Evolutionary conservation across 2,329 filamentous ascomycete species (phyloP), one percentile per base, ranked within the genome.

Genomic region (Tolypocladium ophioglossoides): DNA sequence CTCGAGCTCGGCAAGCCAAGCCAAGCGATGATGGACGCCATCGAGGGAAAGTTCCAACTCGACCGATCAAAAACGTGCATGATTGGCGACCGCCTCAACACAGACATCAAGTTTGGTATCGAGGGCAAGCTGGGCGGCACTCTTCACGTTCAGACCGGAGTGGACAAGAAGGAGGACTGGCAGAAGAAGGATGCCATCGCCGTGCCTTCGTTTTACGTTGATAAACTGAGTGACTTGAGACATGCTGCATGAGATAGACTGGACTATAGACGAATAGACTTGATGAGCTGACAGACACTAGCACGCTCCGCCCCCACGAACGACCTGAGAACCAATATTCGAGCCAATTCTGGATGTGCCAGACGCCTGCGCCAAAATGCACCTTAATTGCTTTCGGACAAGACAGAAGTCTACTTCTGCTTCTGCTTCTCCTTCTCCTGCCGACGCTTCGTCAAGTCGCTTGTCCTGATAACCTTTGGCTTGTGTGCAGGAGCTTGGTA

Each of bases 21-120:
- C 68, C 91, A 96, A 74, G 92, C 92, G 4, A 99, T 99, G 94
- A 96, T 99, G 92, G 92, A 97, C 69, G 91, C 94, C 3, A 87
- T 99, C 55, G 92, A 97, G 75, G 92, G 92, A 55, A 96, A 95
- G 71, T 96, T 97, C 70, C 79, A 87, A 61, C 86, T 99, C 53
- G 85, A 97, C 68, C 82, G 91, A 39, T 82, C 78, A 56, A 84
- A 84, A 62, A 89, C 94, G 1, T 97, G 94, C 72, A 99, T 99
- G 94, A 82, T 99, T 46, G 94, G 94, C 8, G 94, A 99, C 70
- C 80, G 94, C 34, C 75, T 96, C 59, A 89, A 97, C 69, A 99
- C 94, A 0, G 94, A 99, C 71, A 97, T 99, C 68, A 85, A 88
- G 68, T 99, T 99, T 68, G 94, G 94, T 4, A 80, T 96, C 58